phyloP scores from a whole-genome alignment of 805 yeast genomes.

The Lipomyces yamanashiensis region DNA sequence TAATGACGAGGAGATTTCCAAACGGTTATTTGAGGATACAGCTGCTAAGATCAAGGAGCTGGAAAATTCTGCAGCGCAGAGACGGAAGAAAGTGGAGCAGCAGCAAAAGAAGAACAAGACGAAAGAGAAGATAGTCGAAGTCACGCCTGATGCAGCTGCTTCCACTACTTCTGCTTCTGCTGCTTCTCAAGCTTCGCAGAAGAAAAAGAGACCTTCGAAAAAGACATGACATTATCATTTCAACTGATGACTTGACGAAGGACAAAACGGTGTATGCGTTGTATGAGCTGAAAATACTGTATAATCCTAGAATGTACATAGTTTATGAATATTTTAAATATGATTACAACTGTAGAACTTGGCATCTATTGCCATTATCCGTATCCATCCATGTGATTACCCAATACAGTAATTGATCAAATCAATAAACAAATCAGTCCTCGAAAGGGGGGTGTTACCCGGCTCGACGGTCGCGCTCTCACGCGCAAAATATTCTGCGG shows the following conservation, averaged over 20 bases:
- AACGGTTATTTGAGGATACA: slow-evolving; percentile 63
- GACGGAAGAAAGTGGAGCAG: slow-evolving; percentile 38
- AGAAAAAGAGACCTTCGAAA: slow-evolving; percentile 9
- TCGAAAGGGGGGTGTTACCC: slow-evolving; percentile 7
- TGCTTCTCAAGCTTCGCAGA: background rate
- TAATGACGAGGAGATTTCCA: slow-evolving; percentile 63
- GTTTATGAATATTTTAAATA: too few relatives aligned
- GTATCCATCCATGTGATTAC: too few relatives aligned
- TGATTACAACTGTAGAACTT: too few relatives aligned
- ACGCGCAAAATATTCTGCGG: slow-evolving; percentile 22
- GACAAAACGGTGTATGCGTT: too few relatives aligned
- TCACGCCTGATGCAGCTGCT: background rate
- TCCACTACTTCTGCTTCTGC: background rate
- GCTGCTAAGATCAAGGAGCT: slow-evolving; percentile 58
- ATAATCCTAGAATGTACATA: too few relatives aligned
- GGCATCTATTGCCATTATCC: too few relatives aligned
- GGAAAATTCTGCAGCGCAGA: slow-evolving; percentile 61
- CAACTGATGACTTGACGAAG: too few relatives aligned
- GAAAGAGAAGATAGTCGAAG: background rate
- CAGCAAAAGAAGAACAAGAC: background rate
- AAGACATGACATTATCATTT: background rate
- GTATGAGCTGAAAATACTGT: too few relatives aligned
- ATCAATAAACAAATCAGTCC: background rate
- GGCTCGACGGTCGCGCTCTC: slow-evolving; percentile 4
- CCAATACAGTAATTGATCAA: too few relatives aligned